Evolutionary conservation across 1,139 yeast genomes (phyloP).

Genomic region (Sugiyamaella castrensis): DNA sequence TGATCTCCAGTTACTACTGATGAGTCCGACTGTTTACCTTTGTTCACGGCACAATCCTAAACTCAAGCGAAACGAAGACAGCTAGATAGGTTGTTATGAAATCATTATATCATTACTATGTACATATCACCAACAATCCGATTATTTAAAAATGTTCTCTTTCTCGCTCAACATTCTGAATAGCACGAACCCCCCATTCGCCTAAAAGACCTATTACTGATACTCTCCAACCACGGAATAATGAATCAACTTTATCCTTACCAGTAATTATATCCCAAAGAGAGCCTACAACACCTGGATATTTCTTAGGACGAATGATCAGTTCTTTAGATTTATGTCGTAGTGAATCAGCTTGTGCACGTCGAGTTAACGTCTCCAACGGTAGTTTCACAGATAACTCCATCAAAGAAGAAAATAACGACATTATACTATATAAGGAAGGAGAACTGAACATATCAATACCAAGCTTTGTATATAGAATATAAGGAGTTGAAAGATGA

Average conservation of each 20-base stretch:
- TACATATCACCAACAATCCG: too few species aligned
- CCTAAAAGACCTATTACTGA: conserved; percentile 77
- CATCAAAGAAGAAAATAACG: conserved; percentile 53
- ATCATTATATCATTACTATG: too few species aligned
- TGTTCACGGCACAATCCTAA: too few species aligned
- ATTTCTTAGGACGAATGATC: conserved; percentile 38
- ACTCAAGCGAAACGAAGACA: too few species aligned
- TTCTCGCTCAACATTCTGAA: conserved; percentile 48
- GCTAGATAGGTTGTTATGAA: too few species aligned
- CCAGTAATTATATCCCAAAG: conserved; percentile 47
- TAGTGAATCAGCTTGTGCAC: conserved; percentile 74
- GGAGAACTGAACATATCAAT: conserved; percentile 70
- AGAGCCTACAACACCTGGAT: conserved; percentile 52
- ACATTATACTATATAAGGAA: conserved; percentile 51
- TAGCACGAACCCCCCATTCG: conserved; percentile 75
- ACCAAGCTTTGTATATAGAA: conserved; percentile 62
- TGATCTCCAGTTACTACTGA: too few species aligned
- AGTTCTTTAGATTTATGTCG: conserved; percentile 26
- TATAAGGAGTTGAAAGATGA: conserved; percentile 68
- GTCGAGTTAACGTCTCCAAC: conserved; percentile 76
- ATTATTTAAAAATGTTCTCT: conserved; percentile 33
- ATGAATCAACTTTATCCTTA: conserved; percentile 41
- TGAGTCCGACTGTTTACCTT: too few species aligned
- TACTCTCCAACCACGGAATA: conserved; percentile 91
- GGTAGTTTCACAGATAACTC: conserved; percentile 81